A percentile compares a stretch with the other conserved stretches of the same genome.
Conservation (phyloP, 2,329 filamentous ascomycete genomes). For the Penicillium brasilianum region DNA sequence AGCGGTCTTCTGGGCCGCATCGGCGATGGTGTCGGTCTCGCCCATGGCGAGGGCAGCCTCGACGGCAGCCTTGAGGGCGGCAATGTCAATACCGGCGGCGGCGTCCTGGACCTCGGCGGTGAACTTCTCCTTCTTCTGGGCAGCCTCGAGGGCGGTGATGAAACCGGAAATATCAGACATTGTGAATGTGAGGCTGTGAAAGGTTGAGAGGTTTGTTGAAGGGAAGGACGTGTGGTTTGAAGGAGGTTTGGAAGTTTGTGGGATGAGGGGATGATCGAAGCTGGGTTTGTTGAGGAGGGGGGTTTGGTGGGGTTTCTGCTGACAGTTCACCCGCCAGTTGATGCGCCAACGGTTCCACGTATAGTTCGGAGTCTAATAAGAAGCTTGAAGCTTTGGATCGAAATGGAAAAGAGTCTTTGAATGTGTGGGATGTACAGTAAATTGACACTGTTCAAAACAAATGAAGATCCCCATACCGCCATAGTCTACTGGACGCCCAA, state of each 20-base stretch:
- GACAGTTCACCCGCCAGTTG: constrained; percentile 25
- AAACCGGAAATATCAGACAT: constrained; percentile 38
- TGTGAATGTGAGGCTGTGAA: constrained; percentile 16
- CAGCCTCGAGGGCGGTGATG: constrained; percentile 33
- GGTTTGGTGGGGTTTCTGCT: constrained; percentile 21
- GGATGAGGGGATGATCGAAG: constrained; percentile 17
- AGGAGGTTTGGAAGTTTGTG: constrained; percentile 17
- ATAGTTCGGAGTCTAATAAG: constrained; percentile 6
- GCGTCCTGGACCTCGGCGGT: constrained; percentile 36
- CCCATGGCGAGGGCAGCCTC: constrained; percentile 23
- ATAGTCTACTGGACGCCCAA: constrained; percentile 13
- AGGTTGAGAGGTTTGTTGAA: constrained; percentile 11
- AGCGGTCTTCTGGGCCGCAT: constrained; percentile 23
- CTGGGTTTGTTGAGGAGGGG: constrained; percentile 17
- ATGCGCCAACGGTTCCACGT: not conserved
- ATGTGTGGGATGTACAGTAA: not conserved
- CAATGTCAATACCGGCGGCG: constrained; percentile 33
- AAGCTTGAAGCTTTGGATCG: not conserved
- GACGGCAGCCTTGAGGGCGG: constrained; percentile 31
- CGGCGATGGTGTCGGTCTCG: constrained; percentile 23
- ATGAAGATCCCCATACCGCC: not conserved
- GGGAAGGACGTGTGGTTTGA: constrained; percentile 8
- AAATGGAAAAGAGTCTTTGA: not conserved
- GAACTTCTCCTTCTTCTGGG: constrained; percentile 37
- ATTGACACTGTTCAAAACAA: constrained; percentile 1